Conservation (phyloP, 192 early-diverging fungal genomes). For the Backusella parvicylindrica region DNA sequence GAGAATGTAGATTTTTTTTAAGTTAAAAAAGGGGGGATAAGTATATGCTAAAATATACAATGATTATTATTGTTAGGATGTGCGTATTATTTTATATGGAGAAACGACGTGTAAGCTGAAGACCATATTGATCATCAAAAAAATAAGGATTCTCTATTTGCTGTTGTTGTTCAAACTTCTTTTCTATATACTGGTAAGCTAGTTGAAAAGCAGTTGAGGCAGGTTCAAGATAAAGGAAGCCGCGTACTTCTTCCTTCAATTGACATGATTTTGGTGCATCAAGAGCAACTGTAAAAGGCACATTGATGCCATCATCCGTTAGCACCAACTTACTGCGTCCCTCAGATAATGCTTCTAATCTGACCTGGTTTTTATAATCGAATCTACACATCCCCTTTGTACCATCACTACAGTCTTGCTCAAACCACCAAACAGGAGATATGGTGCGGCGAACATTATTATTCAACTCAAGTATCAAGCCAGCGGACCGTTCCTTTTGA, state of each 20-base stretch:
- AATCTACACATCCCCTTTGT: conserved; percentile 29
- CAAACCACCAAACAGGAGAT: conserved; percentile 29
- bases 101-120: background rate
- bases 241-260: conserved; percentile 13
- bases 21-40: background rate
- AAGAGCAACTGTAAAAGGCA: conserved; percentile 9
- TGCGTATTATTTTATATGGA: background rate
- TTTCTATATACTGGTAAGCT: background rate
- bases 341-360: conserved; percentile 28
- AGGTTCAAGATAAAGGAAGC: conserved; percentile 12
- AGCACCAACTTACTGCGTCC: conserved; percentile 9
- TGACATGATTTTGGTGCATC: background rate
- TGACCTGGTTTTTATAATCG: conserved; percentile 28
- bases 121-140: background rate
- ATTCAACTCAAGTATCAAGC: background rate
- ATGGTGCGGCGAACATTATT: conserved; percentile 20
- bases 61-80: background rate
- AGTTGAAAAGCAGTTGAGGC: conserved; percentile 4
- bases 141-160: background rate
- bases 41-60: conserved; percentile 2
- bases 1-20: background rate
- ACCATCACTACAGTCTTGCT: conserved; percentile 20
- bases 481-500: background rate
- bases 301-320: conserved; percentile 14
- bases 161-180: background rate